Percentiles rank a stretch among this genome's conserved stretches.
Evolutionary conservation across 179 eudicot species (phyloP).

Genomic region (Heliamphora pulchella): DNA sequence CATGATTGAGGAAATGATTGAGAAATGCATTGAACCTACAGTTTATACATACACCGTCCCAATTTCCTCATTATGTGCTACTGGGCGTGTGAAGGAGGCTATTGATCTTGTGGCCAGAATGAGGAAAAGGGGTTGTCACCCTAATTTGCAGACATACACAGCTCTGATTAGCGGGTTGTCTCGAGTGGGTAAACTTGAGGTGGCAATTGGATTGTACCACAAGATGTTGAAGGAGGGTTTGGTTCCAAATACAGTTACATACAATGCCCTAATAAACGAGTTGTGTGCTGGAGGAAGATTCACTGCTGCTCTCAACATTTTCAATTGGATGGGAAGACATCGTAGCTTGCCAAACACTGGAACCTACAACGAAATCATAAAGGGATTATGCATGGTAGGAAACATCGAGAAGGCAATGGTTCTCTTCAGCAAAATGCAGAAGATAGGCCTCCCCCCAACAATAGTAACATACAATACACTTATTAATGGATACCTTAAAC

Average conservation of each 20-base stretch:
- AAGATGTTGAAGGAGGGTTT: slow-evolving; percentile 51
- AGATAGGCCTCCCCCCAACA: slow-evolving; percentile 43
- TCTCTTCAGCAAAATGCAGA: slow-evolving; percentile 49
- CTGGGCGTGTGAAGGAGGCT: slow-evolving; percentile 47
- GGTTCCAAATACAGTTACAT: slow-evolving; percentile 48
- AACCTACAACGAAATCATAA: slow-evolving; percentile 57
- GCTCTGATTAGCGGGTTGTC: slow-evolving; percentile 65
- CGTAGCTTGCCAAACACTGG: slow-evolving; percentile 33
- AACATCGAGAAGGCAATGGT: slow-evolving; percentile 53
- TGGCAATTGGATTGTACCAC: slow-evolving; percentile 65
- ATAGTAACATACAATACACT: slow-evolving; percentile 60
- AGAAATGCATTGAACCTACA: slow-evolving; percentile 54
- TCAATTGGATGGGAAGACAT: slow-evolving; percentile 49
- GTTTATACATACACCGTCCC: slow-evolving; percentile 59
- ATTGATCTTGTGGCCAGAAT: slow-evolving; percentile 41
- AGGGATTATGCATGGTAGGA: slow-evolving; percentile 43
- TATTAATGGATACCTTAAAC: slow-evolving; percentile 43
- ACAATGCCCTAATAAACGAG: slow-evolving; percentile 52
- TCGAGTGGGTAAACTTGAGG: slow-evolving; percentile 35
- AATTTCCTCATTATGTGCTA: slow-evolving; percentile 42
- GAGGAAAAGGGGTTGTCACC: slow-evolving; percentile 42
- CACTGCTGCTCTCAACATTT: slow-evolving; percentile 40
- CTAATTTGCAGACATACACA: slow-evolving; percentile 68
- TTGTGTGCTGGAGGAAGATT: slow-evolving; percentile 37
- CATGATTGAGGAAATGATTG: slow-evolving; percentile 53